Evolutionary conservation across 805 yeast genomes (phyloP), one percentile per base, ranked within the genome.

Genomic region (Wickerhamomyces canadensis): DNA sequence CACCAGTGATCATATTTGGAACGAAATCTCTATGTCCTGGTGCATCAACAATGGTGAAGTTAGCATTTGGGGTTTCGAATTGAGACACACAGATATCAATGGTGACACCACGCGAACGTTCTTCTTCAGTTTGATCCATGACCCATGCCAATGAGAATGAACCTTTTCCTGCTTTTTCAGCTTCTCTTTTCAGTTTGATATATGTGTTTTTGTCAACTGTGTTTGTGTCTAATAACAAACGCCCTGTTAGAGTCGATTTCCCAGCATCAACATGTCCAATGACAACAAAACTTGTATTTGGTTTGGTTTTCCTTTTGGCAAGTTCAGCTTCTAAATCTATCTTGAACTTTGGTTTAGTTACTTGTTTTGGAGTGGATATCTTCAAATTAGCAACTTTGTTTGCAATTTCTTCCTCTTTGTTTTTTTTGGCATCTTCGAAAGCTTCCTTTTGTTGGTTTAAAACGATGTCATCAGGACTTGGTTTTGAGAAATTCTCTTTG

Each of bases 261-360:
- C 91, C 91, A 62, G 97, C 91, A 77, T 91, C 98, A 95, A 91
- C 98, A 91, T 91, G 98, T 69, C 98, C 98, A 74, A 91, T 91
- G 64, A 91, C 96, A 71, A 93, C 98, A 76, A 91, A 93, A 87
- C 89, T 88, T 72, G 87, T 83, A 80, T 88, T 96, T 72, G 79
- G 70, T 83, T 89, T 89, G 60, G 78, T 88, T 70, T 84, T 83
- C 77, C 96, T 95, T 88, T 64, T 49, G 2, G 44, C 34, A 23
- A 41, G 39, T 27, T 49, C 45, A 9, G 31, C 30, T 15, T 45
- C 47, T 2, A 53, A 38, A 25, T 58, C 58, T 28, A 64, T 62
- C 13, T 60, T 60, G 2, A 24, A 33, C 3, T 42, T 41, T 3
- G 54, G 48, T 6, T 45, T 43, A 3, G 54, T 51, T 11, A 47